A percentile compares a stretch with the other conserved stretches of the same genome.
These are phyloP conservation scores for Lophiotrema nucula DNA, from an alignment of 495 filamentous ascomycete genomes.

Conservation along the genomic window DNA sequence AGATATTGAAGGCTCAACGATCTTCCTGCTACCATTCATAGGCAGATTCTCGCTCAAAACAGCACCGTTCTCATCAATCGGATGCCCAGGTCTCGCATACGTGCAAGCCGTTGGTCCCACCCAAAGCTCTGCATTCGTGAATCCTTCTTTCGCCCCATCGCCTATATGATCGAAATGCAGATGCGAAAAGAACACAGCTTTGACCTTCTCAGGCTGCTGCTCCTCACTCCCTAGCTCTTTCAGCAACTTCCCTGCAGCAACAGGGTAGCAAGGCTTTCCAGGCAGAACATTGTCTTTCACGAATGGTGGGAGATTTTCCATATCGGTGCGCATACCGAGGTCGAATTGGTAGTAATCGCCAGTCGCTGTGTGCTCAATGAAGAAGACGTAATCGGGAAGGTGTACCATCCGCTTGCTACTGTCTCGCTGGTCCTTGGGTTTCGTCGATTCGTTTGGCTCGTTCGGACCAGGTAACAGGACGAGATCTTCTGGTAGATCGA, in stretches of 20 bases:
- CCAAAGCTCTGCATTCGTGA: slow-evolving; percentile 18
- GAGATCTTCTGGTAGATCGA: slow-evolving; percentile 12
- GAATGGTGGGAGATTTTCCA: slow-evolving; percentile 17
- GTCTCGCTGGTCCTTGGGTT: neutral
- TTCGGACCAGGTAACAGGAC: slow-evolving; percentile 16
- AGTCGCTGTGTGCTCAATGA: slow-evolving; percentile 10
- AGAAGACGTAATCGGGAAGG: slow-evolving; percentile 24
- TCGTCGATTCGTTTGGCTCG: neutral
- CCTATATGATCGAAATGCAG: slow-evolving; percentile 29
- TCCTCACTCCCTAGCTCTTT: slow-evolving; percentile 1
- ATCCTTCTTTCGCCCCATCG: slow-evolving; percentile 18
- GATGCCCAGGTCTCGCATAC: slow-evolving; percentile 29
- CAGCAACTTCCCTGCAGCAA: slow-evolving; percentile 5
- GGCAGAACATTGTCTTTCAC: slow-evolving; percentile 16
- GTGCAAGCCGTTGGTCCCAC: slow-evolving; percentile 17
- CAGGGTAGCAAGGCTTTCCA: slow-evolving; percentile 3
- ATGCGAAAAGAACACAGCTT: slow-evolving; percentile 18
- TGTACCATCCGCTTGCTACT: neutral
- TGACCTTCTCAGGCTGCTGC: slow-evolving; percentile 21
- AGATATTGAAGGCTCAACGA: slow-evolving; percentile 15
- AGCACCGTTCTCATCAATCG: slow-evolving; percentile 1
- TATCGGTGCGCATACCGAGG: slow-evolving; percentile 25
- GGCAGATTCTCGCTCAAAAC: slow-evolving; percentile 8
- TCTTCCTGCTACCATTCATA: slow-evolving; percentile 13
- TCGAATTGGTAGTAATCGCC: slow-evolving; percentile 20